These are phyloP conservation scores for Pythium aquatile DNA, from an alignment of 352 stramenopile species.

Conservation along the genomic window DNA sequence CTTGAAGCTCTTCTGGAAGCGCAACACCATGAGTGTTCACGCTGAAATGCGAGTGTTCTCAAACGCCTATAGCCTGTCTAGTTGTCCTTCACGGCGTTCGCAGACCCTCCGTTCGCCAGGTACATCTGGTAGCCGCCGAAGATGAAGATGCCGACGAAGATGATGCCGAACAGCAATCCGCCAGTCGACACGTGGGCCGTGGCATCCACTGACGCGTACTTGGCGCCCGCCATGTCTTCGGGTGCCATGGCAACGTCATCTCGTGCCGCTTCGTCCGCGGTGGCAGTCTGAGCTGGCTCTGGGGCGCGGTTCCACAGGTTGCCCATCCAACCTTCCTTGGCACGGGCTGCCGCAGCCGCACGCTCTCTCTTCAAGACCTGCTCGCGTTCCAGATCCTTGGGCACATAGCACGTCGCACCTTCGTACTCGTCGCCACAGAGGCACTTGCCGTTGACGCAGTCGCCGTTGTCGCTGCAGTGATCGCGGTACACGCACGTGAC, in stretches of 20 bases:
- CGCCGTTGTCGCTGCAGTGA: constrained; percentile 76
- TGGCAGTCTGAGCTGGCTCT: constrained; percentile 11
- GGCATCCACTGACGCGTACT: neutral
- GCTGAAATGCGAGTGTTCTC: too few species aligned
- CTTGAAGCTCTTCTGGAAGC: neutral
- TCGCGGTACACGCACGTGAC: constrained; percentile 75
- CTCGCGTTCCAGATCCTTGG: constrained; percentile 48
- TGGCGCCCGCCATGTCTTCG: neutral
- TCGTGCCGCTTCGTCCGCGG: neutral
- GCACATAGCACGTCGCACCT: constrained; percentile 81
- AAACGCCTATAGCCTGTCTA: constrained; percentile 14
- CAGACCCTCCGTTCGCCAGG: constrained; percentile 10
- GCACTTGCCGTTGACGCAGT: constrained; percentile 82
- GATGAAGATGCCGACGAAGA: constrained; percentile 45
- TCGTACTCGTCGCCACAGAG: constrained; percentile 71
- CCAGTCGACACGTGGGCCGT: neutral
- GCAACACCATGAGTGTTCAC: too few species aligned
- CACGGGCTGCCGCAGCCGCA: constrained; percentile 24
- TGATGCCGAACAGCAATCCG: constrained; percentile 34
- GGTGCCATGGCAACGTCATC: constrained; percentile 8
- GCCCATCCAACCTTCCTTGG: constrained; percentile 62
- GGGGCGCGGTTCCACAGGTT: constrained; percentile 55
- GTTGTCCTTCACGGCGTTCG: constrained; percentile 33
- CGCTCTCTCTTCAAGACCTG: constrained; percentile 26
- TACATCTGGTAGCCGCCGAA: constrained; percentile 47